phyloP scores from a whole-genome alignment of 2,329 filamentous ascomycete genomes.

The Pestalotiopsis sp. region DNA sequence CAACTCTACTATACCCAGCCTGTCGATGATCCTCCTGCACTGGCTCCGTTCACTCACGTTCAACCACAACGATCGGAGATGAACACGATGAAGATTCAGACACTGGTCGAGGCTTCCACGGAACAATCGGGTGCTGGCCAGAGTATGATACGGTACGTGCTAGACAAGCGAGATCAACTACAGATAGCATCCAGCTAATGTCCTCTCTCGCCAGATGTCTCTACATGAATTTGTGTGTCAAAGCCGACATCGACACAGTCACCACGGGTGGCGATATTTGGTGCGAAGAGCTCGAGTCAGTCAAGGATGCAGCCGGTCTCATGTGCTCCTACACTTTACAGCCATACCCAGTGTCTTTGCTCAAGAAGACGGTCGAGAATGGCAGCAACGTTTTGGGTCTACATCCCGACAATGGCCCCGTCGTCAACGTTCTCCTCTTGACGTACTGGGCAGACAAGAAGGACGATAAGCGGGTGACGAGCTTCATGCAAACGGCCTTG shows the following conservation, averaged over 20 bases:
- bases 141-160: neutral
- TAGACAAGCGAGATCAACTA: neutral
- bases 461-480: neutral
- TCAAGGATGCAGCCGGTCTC: neutral
- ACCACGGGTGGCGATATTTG: neutral
- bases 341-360: neutral
- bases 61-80: constrained; percentile 14
- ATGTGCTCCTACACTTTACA: constrained; percentile 6
- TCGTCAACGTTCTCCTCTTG: neutral
- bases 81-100: constrained; percentile 16
- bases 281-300: neutral
- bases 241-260: neutral
- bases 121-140: constrained; percentile 13
- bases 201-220: neutral
- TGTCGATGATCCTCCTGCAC: constrained; percentile 9
- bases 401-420: neutral
- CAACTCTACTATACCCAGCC: constrained; percentile 16
- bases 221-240: neutral
- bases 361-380: neutral
- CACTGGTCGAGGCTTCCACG: constrained; percentile 10
- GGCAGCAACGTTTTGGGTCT: constrained; percentile 9
- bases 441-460: neutral
- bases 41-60: constrained; percentile 10
- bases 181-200: neutral
- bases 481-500: neutral